These are phyloP conservation scores for Rhodotorula sp. DNA, from an alignment of 1,284 basidiomycete species.

Conservation along the genomic window DNA sequence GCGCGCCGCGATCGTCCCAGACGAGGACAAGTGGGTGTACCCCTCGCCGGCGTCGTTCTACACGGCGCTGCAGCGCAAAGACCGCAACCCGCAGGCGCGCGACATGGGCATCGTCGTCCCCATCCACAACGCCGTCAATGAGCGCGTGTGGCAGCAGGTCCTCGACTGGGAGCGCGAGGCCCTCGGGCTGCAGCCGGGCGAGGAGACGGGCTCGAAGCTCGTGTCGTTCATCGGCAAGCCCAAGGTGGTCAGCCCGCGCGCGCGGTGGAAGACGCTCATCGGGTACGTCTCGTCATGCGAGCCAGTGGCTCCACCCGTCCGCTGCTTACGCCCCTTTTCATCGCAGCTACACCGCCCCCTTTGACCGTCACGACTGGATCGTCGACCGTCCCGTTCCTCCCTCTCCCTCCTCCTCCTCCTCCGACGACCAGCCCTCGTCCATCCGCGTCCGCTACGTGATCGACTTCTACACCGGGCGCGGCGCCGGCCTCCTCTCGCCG, in stretches of 20 bases:
- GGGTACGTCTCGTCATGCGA: conserved; percentile 66
- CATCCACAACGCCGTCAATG: conserved; percentile 99
- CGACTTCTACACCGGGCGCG: conserved; percentile 94
- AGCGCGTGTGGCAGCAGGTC: conserved; percentile 89
- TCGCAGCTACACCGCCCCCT: conserved; percentile 81
- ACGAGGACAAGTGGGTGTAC: conserved; percentile 84
- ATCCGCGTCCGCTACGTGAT: conserved; percentile 89
- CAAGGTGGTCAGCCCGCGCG: conserved; percentile 72
- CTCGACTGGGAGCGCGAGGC: conserved; percentile 79
- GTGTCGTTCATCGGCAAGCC: conserved; percentile 84
- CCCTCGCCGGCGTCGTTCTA: conserved; percentile 98
- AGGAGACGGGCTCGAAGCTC: conserved; percentile 59
- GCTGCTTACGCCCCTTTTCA: neutral
- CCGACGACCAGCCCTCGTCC: conserved; percentile 53
- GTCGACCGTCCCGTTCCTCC: conserved; percentile 65
- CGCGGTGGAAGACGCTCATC: conserved; percentile 75
- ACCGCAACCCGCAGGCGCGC: conserved; percentile 68
- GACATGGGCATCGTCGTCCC: conserved; percentile 97
- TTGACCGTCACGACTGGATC: conserved; percentile 97
- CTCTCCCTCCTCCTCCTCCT: neutral
- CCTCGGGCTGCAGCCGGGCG: conserved; percentile 61
- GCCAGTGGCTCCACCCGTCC: neutral
- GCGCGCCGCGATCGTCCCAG: conserved; percentile 49
- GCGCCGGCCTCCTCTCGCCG: conserved; percentile 48
- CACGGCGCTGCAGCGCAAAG: conserved; percentile 89